Conservation (phyloP, 2,329 filamentous ascomycete genomes). For the Fusarium newnesense region DNA sequence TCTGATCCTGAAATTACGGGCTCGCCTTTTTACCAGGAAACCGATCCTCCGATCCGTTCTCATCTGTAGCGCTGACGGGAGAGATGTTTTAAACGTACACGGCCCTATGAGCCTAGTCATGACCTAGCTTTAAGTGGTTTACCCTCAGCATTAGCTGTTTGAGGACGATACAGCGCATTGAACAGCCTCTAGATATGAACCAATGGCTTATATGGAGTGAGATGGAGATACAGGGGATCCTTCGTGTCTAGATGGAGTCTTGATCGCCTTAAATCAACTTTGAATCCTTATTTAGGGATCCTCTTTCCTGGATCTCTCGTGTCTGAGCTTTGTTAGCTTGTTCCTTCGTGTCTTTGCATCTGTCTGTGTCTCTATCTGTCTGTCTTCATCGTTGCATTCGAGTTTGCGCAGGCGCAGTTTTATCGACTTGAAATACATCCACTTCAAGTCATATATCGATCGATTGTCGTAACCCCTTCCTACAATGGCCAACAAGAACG, state of each 20-base stretch:
- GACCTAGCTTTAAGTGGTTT: conserved; percentile 1
- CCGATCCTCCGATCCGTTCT: conserved; percentile 23
- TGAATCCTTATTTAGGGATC: conserved; percentile 8
- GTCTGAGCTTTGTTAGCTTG: neutral
- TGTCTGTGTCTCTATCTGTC: neutral
- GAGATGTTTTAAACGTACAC: neutral
- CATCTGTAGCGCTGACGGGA: neutral
- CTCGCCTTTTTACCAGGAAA: conserved; percentile 12
- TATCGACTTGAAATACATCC: neutral
- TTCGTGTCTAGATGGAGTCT: conserved; percentile 16
- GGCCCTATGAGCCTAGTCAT: conserved; percentile 17
- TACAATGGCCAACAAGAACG: conserved; percentile 38
- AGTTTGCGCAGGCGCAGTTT: neutral
- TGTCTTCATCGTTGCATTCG: neutral
- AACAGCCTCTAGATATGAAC: neutral
- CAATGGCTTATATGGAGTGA: neutral
- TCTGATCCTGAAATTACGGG: conserved; percentile 24
- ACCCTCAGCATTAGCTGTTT: neutral
- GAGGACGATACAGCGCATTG: conserved; percentile 9
- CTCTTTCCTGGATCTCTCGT: neutral
- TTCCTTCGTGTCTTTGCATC: neutral
- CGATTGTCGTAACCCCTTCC: neutral
- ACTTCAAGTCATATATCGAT: neutral
- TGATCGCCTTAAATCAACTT: conserved; percentile 3
- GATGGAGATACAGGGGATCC: conserved; percentile 12